These are phyloP conservation scores for Chaetomiaceae sp. DNA, from an alignment of 2,329 filamentous ascomycete genomes.

Conservation along the genomic window DNA sequence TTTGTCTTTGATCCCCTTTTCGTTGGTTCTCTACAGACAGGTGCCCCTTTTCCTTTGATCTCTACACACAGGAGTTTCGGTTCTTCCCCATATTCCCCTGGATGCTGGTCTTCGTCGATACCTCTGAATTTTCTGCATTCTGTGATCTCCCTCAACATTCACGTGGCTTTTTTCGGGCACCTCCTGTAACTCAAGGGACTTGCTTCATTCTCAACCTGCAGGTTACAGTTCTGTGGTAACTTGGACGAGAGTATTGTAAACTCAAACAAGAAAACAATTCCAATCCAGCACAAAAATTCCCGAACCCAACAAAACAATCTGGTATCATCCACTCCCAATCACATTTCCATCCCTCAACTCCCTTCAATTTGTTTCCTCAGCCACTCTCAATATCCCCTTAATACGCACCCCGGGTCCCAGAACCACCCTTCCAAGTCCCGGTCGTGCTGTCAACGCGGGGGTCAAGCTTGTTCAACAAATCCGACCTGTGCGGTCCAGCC, in stretches of 20 bases:
- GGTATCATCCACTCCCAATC: not conserved
- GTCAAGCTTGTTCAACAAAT: slow-evolving; percentile 40
- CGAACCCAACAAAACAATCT: not conserved
- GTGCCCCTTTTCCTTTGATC: not conserved
- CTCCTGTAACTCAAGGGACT: no score
- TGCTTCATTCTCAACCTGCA: not conserved
- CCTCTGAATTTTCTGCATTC: not conserved
- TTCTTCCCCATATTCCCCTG: not conserved
- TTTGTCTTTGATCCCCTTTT: no score
- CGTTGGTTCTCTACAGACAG: not conserved
- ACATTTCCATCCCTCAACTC: not conserved
- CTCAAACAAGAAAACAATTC: not conserved
- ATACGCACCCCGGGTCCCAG: not conserved
- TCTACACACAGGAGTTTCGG: not conserved
- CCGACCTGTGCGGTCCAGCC: slow-evolving; percentile 39
- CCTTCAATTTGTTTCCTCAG: not conserved
- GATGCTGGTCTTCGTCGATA: slow-evolving; percentile 11
- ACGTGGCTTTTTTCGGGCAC: not conserved
- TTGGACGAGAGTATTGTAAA: no score
- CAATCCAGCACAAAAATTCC: not conserved
- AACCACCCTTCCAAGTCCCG: slow-evolving; percentile 3
- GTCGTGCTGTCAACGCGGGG: slow-evolving; percentile 37
- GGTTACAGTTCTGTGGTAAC: no score
- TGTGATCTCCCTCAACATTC: not conserved
- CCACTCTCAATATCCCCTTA: not conserved